phyloP scores from a whole-genome alignment of 352 stramenopile species.

The Phytophthora rubi region DNA sequence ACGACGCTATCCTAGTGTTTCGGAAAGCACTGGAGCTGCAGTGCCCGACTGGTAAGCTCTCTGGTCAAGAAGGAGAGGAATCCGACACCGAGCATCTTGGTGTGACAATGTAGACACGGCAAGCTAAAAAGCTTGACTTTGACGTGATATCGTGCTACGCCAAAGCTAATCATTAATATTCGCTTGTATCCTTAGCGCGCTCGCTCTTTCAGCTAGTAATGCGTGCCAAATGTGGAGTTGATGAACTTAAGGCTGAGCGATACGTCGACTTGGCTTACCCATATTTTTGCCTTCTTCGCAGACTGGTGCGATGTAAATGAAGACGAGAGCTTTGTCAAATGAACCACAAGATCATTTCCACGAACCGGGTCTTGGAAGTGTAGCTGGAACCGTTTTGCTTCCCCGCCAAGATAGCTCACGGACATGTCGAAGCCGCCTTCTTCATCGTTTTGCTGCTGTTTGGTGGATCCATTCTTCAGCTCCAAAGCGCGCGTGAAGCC shows the following conservation, averaged over 20 bases:
- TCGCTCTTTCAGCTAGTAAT: conserved; percentile 31
- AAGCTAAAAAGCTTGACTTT: conserved; percentile 26
- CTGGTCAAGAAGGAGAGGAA: conserved; percentile 4
- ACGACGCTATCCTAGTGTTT: conserved; percentile 75
- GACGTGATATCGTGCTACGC: conserved; percentile 7
- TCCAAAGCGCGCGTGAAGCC: conserved; percentile 45
- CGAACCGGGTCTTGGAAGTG: conserved; percentile 33
- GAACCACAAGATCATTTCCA: conserved; percentile 38
- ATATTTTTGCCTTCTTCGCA: conserved; percentile 18
- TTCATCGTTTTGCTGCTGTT: conserved; percentile 15
- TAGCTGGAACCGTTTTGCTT: conserved; percentile 25
- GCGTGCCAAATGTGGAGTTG: conserved; percentile 56
- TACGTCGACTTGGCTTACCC: conserved; percentile 46
- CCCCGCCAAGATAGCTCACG: conserved; percentile 15
- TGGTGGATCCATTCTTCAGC: conserved; percentile 5
- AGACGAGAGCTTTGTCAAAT: conserved; percentile 25
- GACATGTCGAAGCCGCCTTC: conserved; percentile 25
- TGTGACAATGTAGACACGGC: conserved; percentile 34
- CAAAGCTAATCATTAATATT: conserved; percentile 16
- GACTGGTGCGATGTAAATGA: conserved; percentile 35
- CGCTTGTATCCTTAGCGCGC: neutral
- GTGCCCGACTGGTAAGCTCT: conserved; percentile 33
- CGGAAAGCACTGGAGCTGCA: conserved; percentile 64
- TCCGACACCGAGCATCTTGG: conserved; percentile 24
- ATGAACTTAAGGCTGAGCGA: conserved; percentile 53